Base-by-base conservation (phyloP, 2,329 filamentous ascomycete species). In the Diplodia corticola region DNA sequence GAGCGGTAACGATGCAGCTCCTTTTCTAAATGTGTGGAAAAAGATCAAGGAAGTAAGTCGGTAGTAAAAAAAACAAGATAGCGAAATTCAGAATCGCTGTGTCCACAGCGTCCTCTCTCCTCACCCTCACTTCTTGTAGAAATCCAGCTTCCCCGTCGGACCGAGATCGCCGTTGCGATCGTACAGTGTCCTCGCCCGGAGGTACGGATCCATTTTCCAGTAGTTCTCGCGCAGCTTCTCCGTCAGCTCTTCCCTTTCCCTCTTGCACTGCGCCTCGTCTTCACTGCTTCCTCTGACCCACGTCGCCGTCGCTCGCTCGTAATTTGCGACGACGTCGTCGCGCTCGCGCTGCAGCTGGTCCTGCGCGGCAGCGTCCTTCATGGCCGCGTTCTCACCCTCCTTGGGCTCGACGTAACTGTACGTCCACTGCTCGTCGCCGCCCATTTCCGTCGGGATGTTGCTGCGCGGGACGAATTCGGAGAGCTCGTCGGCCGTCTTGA, bases 161-260 rank as follows among this genome's bases (percentile, higher is more conserved):
- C 86, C 80, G 53, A 98, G 83, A 68, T 95, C 81, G 0, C 93
- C 91, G 13, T 84, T 85, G 68, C 95, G 86, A 77, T 99, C 95
- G 72, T 97, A 97, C 68, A 92, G 79, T n/a, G 89, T 91, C 73
- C 89, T 85, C 13, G 93, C 92, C 46, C 95, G 84, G 33, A 98
- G 76, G 76, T 94, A 96, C 0, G 92, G 92, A 79, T 99, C 95
- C 63, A 97, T 78, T 46, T 85, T 84, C 94, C 95, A 99, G 80
- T 98, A 99, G 71, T 91, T 91, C 55, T 85, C 83, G 68, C 84
- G 84, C 71, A 98, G 75, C 69, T 85, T 80, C 60, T 83, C 83
- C 2, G 91, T 89, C 30, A 95, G 73, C 2, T 81, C 79, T 44
- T 86, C 81, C 65, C 92, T 83, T 76, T 86, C 85, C 55, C 80